Base-by-base conservation (phyloP, 352 stramenopile genomes). In the Aphanomyces euteiches region DNA sequence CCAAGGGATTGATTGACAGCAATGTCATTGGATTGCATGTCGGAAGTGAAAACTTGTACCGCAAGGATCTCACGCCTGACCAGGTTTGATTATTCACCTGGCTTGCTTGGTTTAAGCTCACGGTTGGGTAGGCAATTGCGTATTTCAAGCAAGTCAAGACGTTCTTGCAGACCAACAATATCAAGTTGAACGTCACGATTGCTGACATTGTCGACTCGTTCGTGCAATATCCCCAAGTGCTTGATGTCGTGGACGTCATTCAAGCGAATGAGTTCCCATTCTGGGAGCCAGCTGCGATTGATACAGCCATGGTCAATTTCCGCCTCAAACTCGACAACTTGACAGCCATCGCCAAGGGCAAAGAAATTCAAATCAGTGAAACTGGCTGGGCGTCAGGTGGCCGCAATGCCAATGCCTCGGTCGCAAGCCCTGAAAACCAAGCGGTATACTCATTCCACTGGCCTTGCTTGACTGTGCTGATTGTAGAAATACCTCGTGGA, bases 11-110 rank as follows among this genome's bases (percentile, higher is more conserved):
- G 28, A 89, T 94, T 54, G 87, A 94, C 81, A 72, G 72, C 39
- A 92, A 90, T 69, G 79, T 93, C 47, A 78, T 93, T n/a, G 87
- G 85, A 50, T 87, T 94, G 67, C 92, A 94, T 66, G 87, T 94
- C 45, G 87, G 87, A 48, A 91, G 82, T 37, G 87, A 94, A 64
- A 84, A 85, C 15, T 79, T 94, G 4, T 94, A 94, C 75, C 85
- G 87, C 47, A 78, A 76, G 6, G 87, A 94, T 59, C 87, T 93
- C 56, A 87, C 83, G 60, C 75, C 83, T 4, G 75, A 85, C 7
- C 72, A 66, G 28, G 66, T 72, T 56, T 45, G 28, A 54, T 21
- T 66, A 17, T 12, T 56, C 36, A n/a, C 39, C 37, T 1, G 61
- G 8, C 10, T 59, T n/a, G 1, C 13, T 64, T 17, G 37, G 28